Conservation (phyloP, 805 yeast genomes). For the Zygotorulaspora danielsina region DNA sequence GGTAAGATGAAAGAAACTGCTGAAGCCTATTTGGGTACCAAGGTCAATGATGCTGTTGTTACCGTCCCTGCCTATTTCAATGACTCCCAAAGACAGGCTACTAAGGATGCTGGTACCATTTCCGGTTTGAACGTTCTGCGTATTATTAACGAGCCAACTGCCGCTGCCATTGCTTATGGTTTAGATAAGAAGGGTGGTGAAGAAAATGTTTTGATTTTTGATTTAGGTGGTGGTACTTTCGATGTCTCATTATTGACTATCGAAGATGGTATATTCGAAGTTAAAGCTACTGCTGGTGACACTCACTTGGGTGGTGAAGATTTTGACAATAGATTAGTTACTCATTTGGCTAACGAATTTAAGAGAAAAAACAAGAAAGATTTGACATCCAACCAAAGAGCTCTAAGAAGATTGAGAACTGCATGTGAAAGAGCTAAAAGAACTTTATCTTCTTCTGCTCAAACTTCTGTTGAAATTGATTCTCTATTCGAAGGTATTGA, state of each 20-base stretch:
- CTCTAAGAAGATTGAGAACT: constrained; percentile 96
- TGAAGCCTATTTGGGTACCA: constrained; percentile 80
- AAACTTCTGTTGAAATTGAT: constrained; percentile 94
- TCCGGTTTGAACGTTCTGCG: constrained; percentile 91
- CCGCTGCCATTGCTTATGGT: constrained; percentile 99
- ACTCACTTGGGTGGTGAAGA: constrained; percentile 98
- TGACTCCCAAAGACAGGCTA: constrained; percentile 96
- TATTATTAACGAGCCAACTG: constrained; percentile 92
- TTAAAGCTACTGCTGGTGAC: constrained; percentile 81
- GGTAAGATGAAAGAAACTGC: constrained; percentile 92
- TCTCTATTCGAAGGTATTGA: constrained; percentile 95
- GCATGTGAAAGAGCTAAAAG: constrained; percentile 99
- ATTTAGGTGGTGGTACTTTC: constrained; percentile 98
- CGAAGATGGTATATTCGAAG: constrained; percentile 96
- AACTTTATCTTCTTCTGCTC: constrained; percentile 94
- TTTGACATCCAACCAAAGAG: constrained; percentile 88
- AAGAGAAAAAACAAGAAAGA: constrained; percentile 98
- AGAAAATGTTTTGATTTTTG: constrained; percentile 88
- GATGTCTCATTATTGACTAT: constrained; percentile 92
- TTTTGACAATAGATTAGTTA: constrained; percentile 94
- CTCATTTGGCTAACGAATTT: constrained; percentile 90
- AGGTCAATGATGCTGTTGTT: constrained; percentile 86
- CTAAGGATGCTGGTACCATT: constrained; percentile 94
- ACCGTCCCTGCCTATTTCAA: constrained; percentile 96
- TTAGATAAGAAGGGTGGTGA: constrained; percentile 64